Evolutionary conservation across 1,139 yeast species (phyloP).

Genomic region (Casaregolazyma suthepensis): DNA sequence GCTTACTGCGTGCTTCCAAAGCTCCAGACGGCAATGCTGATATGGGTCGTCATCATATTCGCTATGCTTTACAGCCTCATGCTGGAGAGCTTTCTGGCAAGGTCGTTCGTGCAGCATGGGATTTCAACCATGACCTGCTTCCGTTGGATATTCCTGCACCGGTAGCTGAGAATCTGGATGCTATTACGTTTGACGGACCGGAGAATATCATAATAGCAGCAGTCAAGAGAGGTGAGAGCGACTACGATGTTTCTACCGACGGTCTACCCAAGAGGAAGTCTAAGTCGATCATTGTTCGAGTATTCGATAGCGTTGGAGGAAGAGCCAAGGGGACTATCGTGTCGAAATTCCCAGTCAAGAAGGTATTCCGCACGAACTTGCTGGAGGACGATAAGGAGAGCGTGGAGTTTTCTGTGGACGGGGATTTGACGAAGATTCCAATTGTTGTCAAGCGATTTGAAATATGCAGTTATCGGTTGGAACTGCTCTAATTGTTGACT

Average conservation of each 20-base stretch:
- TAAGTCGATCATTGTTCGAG: slow-evolving; percentile 49
- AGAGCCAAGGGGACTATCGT: slow-evolving; percentile 45
- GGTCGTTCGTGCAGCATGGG: slow-evolving; percentile 68
- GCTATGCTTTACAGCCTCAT: slow-evolving; percentile 80
- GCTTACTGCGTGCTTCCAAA: slow-evolving; percentile 74
- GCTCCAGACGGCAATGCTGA: slow-evolving; percentile 88
- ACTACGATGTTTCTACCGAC: slow-evolving; percentile 38
- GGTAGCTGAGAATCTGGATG: slow-evolving; percentile 16
- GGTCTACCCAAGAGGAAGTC: slow-evolving; percentile 31
- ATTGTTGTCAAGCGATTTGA: slow-evolving; percentile 10
- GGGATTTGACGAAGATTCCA: slow-evolving; percentile 6
- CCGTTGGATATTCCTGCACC: slow-evolving; percentile 14
- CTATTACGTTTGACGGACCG: slow-evolving; percentile 39
- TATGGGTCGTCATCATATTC: slow-evolving; percentile 77
- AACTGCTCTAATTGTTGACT: background rate
- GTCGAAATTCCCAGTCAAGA: slow-evolving; percentile 15
- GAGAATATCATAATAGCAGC: slow-evolving; percentile 63
- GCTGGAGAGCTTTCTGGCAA: slow-evolving; percentile 52
- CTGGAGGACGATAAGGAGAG: slow-evolving; percentile 13
- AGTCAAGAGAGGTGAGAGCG: slow-evolving; percentile 82
- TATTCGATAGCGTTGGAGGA: slow-evolving; percentile 85
- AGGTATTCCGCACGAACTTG: slow-evolving; percentile 10
- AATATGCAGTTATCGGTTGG: slow-evolving; percentile 6
- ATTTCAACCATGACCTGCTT: slow-evolving; percentile 56
- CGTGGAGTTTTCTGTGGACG: slow-evolving; percentile 6